Conservation (phyloP, 768 basidiomycete species). For the Tylopilus plumbeoviolaceoides region DNA sequence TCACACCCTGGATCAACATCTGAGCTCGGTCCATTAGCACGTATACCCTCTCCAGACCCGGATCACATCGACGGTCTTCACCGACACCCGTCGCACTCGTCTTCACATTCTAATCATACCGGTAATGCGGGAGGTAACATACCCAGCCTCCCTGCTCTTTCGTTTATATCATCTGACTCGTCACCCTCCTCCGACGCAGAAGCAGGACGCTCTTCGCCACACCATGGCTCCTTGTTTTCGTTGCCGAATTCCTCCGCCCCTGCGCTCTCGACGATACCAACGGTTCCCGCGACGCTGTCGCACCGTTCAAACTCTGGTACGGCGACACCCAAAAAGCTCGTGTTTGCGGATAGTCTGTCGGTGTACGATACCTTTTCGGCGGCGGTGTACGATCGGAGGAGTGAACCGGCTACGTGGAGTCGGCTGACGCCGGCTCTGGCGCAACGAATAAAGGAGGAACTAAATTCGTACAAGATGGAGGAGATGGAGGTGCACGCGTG, state of each 20-base stretch:
- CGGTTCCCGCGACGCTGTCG: conserved; percentile 48
- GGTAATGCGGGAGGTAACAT: conserved; percentile 26
- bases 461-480: conserved; percentile 99
- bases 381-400: conserved; percentile 87
- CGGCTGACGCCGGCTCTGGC: conserved; percentile 91
- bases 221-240: conserved; percentile 55
- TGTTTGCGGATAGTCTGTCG: conserved; percentile 88
- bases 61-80: conserved; percentile 87
- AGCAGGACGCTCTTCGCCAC: conserved; percentile 33
- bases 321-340: conserved; percentile 70
- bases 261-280: conserved; percentile 58
- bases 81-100: conserved; percentile 57
- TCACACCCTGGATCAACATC: conserved; percentile 42
- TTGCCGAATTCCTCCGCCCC: conserved; percentile 92
- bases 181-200: conserved; percentile 36
- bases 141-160: conserved; percentile 51
- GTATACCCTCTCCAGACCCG: conserved; percentile 79
- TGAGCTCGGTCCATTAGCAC: conserved; percentile 72
- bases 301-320: conserved; percentile 74
- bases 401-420: conserved; percentile 97
- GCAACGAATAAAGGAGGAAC: conserved; percentile 95
- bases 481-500: conserved; percentile 98
- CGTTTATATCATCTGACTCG: conserved; percentile 42
- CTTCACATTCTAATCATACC: conserved; percentile 32
- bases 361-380: conserved; percentile 97